phyloP scores from a whole-genome alignment of 2,329 filamentous ascomycete genomes.

The Monilinia polystroma region DNA sequence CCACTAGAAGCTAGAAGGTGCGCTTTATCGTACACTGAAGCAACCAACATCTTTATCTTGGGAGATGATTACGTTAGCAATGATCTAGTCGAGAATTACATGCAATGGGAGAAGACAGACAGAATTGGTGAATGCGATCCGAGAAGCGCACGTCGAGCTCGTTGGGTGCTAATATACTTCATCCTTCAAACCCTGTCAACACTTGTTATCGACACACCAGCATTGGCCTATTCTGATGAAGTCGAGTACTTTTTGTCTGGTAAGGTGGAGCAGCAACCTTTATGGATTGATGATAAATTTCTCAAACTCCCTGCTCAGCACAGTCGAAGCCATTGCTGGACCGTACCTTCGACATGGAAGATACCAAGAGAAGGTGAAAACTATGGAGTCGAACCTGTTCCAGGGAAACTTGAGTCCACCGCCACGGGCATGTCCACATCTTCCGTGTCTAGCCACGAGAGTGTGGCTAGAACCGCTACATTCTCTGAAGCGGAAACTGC shows the following conservation, averaged over 20 bases:
- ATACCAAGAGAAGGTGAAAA: neutral
- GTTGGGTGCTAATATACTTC: slow-evolving; percentile 62
- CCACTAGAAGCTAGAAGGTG: slow-evolving; percentile 35
- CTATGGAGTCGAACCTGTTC: neutral
- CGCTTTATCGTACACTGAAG: slow-evolving; percentile 56
- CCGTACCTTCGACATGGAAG: slow-evolving; percentile 22
- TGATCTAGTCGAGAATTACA: slow-evolving; percentile 55
- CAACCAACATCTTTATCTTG: slow-evolving; percentile 58
- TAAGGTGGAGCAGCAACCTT: slow-evolving; percentile 53
- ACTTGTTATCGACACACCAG: slow-evolving; percentile 57
- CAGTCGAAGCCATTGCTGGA: slow-evolving; percentile 40
- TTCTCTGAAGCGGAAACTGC: slow-evolving; percentile 21
- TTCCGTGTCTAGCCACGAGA: slow-evolving; percentile 18
- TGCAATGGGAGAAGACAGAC: slow-evolving; percentile 57
- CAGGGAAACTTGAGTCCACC: slow-evolving; percentile 1
- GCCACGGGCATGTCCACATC: slow-evolving; percentile 3
- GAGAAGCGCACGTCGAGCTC: slow-evolving; percentile 54
- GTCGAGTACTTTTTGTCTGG: slow-evolving; percentile 59
- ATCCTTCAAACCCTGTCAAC: slow-evolving; percentile 59
- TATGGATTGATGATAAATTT: slow-evolving; percentile 48
- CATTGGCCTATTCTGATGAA: slow-evolving; percentile 51
- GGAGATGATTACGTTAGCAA: slow-evolving; percentile 54
- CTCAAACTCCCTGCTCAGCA: slow-evolving; percentile 38
- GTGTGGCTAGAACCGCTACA: slow-evolving; percentile 13
- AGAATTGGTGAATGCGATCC: slow-evolving; percentile 52